Evolutionary conservation across 352 stramenopile genomes (phyloP).

Genomic region (Globisporangium nunn): DNA sequence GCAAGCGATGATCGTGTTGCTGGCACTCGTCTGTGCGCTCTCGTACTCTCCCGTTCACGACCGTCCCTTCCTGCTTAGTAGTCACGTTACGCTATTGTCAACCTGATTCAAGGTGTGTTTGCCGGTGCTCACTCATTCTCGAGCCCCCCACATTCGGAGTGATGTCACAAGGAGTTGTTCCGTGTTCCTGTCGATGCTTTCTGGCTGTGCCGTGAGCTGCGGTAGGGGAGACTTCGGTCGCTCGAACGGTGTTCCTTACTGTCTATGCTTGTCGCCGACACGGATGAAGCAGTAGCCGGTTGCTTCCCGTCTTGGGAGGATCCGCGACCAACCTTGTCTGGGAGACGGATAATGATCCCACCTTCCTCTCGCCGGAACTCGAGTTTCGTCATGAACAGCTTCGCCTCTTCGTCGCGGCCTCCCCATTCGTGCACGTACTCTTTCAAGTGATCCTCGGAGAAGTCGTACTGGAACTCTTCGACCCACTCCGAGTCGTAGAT

Average conservation of each 20-base stretch:
- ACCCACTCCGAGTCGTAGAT: constrained; percentile 69
- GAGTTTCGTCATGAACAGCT: constrained; percentile 40
- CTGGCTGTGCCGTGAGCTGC: constrained; percentile 9
- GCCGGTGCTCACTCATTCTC: neutral
- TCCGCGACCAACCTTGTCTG: constrained; percentile 22
- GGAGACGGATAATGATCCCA: constrained; percentile 63
- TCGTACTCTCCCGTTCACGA: too few species aligned
- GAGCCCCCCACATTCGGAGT: neutral
- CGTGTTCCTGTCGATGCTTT: neutral
- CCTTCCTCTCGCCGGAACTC: constrained; percentile 56
- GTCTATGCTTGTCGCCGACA: constrained; percentile 1
- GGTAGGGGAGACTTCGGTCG: constrained; percentile 3
- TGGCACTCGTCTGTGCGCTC: too few species aligned
- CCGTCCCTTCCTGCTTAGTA: too few species aligned
- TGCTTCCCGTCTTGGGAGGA: neutral
- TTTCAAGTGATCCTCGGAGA: constrained; percentile 52
- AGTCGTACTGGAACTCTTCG: constrained; percentile 75
- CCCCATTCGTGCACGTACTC: constrained; percentile 38
- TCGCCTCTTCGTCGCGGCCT: constrained; percentile 28
- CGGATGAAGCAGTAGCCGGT: neutral
- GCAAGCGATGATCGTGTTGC: too few species aligned
- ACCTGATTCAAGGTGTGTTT: neutral
- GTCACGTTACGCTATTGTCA: too few species aligned
- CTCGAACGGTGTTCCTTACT: constrained; percentile 5
- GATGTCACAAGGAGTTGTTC: neutral